Conservation (phyloP, 306 rosid genomes). For the Biancaea sappan region DNA sequence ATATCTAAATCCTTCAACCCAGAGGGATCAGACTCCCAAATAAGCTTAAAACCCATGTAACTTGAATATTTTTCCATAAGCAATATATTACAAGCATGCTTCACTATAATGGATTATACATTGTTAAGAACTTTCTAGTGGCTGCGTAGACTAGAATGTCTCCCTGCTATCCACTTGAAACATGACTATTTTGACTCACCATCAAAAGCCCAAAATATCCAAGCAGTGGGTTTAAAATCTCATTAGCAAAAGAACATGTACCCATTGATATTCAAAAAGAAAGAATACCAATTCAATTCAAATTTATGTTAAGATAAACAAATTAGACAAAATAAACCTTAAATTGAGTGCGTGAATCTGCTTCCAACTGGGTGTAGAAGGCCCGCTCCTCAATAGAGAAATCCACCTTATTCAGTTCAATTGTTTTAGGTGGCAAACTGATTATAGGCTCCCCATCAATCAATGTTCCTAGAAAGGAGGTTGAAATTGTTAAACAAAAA, state of each 20-base stretch:
- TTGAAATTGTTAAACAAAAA: slow-evolving; percentile 31
- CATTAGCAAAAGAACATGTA: slow-evolving; percentile 17
- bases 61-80: neutral
- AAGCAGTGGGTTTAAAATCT: slow-evolving; percentile 7
- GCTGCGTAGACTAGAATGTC: slow-evolving; percentile 10
- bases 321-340: slow-evolving; percentile 59
- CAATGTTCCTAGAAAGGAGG: slow-evolving; percentile 68
- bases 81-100: neutral
- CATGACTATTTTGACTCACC: slow-evolving; percentile 4
- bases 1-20: neutral
- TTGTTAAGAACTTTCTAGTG: neutral
- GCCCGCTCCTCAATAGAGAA: slow-evolving; percentile 90
- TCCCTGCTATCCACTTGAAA: neutral
- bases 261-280: neutral
- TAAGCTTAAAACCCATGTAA: neutral
- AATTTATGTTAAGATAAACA: slow-evolving; percentile 19
- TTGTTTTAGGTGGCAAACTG: slow-evolving; percentile 79
- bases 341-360: slow-evolving; percentile 88
- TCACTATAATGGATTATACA: neutral
- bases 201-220: neutral
- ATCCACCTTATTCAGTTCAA: slow-evolving; percentile 67
- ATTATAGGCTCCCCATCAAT: slow-evolving; percentile 91
- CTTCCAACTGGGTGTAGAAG: slow-evolving; percentile 88
- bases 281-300: neutral
- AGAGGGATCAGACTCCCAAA: neutral